phyloP scores from a whole-genome alignment of 768 basidiomycete species.

The Rhizopogon vesiculosus region DNA sequence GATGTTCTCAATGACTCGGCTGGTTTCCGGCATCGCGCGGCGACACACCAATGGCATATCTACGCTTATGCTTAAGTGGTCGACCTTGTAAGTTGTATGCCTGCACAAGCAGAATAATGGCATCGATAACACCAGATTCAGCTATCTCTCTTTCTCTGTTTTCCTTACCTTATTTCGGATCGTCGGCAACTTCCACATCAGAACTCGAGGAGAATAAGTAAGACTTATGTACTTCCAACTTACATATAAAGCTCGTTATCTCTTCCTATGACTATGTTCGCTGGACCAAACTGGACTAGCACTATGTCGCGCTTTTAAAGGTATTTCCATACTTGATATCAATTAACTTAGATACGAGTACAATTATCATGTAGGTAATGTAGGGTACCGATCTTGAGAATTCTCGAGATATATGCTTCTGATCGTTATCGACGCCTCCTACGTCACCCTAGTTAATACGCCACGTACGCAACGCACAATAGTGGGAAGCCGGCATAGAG shows the following conservation, averaged over 20 bases:
- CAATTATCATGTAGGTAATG: neutral
- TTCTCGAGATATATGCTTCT: neutral
- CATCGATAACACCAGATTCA: neutral
- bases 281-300: neutral
- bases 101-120: neutral
- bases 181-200: neutral
- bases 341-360: neutral
- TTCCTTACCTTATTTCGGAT: no score
- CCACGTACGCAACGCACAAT: slow-evolving; percentile 74
- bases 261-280: neutral
- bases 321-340: neutral
- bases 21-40: no score
- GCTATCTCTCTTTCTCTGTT: neutral
- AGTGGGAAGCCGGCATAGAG: slow-evolving; percentile 91
- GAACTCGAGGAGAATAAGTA: neutral
- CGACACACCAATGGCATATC: neutral
- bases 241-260: neutral
- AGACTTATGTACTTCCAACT: no score
- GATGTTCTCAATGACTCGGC: no score
- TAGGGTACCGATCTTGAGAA: neutral
- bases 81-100: no score
- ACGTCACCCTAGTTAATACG: slow-evolving; percentile 34
- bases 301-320: neutral
- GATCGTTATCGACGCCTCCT: neutral
- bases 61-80: neutral